A percentile compares a stretch with the other conserved stretches of the same genome.
phyloP scores from a whole-genome alignment of 208 protist genomes.

The Leishmania lainsoni region DNA sequence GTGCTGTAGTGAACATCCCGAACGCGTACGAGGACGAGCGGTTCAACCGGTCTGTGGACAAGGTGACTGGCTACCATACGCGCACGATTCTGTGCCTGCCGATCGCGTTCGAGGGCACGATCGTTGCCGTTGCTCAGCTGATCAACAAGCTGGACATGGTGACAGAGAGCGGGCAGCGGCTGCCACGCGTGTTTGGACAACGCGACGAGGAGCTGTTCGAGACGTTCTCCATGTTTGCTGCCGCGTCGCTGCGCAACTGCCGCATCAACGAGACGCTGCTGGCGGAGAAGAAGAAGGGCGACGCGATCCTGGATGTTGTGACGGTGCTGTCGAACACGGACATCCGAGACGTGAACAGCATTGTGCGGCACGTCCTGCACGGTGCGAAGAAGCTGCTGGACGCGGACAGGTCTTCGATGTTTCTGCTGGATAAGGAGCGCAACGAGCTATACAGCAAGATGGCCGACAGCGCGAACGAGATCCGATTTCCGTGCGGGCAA shows the following conservation, averaged over 20 bases:
- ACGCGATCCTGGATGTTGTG: slow-evolving; percentile 73
- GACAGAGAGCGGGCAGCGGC: slow-evolving; percentile 50
- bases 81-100: slow-evolving; percentile 78
- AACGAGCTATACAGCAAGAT: slow-evolving; percentile 81
- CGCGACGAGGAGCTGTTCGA: slow-evolving; percentile 76
- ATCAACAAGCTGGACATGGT: slow-evolving; percentile 80
- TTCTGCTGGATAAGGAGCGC: slow-evolving; percentile 82
- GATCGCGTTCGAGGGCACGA: slow-evolving; percentile 65
- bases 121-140: slow-evolving; percentile 76
- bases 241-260: slow-evolving; percentile 70
- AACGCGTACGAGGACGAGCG: slow-evolving; percentile 73
- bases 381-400: slow-evolving; percentile 73
- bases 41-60: slow-evolving; percentile 74
- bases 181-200: slow-evolving; percentile 52
- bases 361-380: slow-evolving; percentile 69
- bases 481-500: slow-evolving; percentile 71
- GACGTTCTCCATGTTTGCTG: slow-evolving; percentile 75
- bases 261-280: slow-evolving; percentile 68
- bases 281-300: slow-evolving; percentile 70
- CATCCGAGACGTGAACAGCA: slow-evolving; percentile 73
- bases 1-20: slow-evolving; percentile 63
- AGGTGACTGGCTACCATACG: slow-evolving; percentile 68
- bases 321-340: slow-evolving; percentile 75
- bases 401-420: slow-evolving; percentile 75
- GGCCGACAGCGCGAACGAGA: slow-evolving; percentile 75